Conservation (phyloP, 2,329 filamentous ascomycete species). For the Fusarium papillatum region DNA sequence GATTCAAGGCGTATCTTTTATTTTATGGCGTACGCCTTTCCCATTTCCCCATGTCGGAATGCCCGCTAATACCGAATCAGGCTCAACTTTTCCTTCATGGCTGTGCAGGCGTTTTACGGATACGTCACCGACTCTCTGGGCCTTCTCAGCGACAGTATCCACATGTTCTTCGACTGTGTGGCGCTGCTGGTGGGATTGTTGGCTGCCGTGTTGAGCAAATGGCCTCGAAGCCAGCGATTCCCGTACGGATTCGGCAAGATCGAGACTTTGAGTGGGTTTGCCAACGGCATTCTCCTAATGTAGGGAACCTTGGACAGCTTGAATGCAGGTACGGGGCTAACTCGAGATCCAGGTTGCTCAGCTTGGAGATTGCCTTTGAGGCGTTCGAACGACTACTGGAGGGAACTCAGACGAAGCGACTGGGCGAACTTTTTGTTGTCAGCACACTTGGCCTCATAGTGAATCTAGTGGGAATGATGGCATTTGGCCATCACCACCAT, state of each 20-base stretch:
- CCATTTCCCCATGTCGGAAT: constrained; percentile 12
- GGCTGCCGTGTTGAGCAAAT: constrained; percentile 95
- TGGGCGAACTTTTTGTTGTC: constrained; percentile 90
- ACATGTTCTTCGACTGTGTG: constrained; percentile 99
- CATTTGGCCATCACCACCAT: constrained; percentile 79
- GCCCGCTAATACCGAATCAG: constrained; percentile 58
- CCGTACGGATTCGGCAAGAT: constrained; percentile 98
- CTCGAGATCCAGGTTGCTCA: constrained; percentile 77
- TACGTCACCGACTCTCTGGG: constrained; percentile 94
- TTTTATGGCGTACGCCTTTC: constrained; percentile 83
- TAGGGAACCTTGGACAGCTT: constrained; percentile 52
- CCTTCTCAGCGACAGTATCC: constrained; percentile 96
- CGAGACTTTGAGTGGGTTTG: constrained; percentile 95
- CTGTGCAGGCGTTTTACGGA: constrained; percentile 93
- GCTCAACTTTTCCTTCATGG: constrained; percentile 95
- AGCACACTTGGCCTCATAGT: constrained; percentile 89
- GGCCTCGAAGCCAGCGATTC: constrained; percentile 90
- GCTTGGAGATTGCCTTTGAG: constrained; percentile 95
- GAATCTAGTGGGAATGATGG: constrained; percentile 92
- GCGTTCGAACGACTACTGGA: constrained; percentile 90
- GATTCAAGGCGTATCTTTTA: constrained; percentile 97
- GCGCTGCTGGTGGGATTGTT: constrained; percentile 91
- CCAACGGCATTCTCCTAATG: constrained; percentile 96
- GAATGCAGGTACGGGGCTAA: constrained; percentile 21
- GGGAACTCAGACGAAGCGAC: constrained; percentile 84